Conservation (phyloP, 352 stramenopile species). For the Pythium brachiatum region DNA sequence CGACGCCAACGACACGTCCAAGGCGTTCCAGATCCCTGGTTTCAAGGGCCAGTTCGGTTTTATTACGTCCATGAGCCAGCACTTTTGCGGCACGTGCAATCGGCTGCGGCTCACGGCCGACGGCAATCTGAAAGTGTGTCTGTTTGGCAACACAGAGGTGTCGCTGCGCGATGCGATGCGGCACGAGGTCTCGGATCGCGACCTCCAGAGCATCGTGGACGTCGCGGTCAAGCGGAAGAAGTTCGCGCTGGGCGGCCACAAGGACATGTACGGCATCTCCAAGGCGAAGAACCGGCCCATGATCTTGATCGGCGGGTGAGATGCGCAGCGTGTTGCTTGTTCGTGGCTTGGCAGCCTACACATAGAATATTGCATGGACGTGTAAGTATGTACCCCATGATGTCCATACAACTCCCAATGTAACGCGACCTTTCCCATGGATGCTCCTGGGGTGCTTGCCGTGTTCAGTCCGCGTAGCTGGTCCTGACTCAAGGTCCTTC, state of each 20-base stretch:
- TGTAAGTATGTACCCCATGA: neutral
- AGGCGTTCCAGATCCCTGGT: slow-evolving; percentile 85
- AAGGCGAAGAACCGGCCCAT: slow-evolving; percentile 95
- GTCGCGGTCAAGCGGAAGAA: slow-evolving; percentile 92
- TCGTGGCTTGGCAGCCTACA: too few relatives aligned
- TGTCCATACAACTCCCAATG: too few relatives aligned
- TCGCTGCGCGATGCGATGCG: slow-evolving; percentile 92
- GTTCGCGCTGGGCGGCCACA: slow-evolving; percentile 92
- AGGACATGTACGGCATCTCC: slow-evolving; percentile 91
- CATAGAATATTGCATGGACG: too few relatives aligned
- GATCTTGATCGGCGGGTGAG: slow-evolving; percentile 96
- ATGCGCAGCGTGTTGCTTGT: too few relatives aligned
- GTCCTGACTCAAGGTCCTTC: neutral
- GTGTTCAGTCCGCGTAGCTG: too few relatives aligned
- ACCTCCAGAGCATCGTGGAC: slow-evolving; percentile 89
- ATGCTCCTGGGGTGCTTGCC: too few relatives aligned
- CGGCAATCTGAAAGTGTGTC: slow-evolving; percentile 94
- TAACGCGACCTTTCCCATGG: too few relatives aligned
- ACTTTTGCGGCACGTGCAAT: slow-evolving; percentile 98
- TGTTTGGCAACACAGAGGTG: slow-evolving; percentile 95
- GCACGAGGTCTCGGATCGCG: slow-evolving; percentile 63
- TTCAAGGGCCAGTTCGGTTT: slow-evolving; percentile 89
- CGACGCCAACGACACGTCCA: slow-evolving; percentile 94
- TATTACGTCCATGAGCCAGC: slow-evolving; percentile 97
- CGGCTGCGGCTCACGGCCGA: slow-evolving; percentile 96